phyloP scores from a whole-genome alignment of 208 protist species.

The Trypanosoma caninum region DNA sequence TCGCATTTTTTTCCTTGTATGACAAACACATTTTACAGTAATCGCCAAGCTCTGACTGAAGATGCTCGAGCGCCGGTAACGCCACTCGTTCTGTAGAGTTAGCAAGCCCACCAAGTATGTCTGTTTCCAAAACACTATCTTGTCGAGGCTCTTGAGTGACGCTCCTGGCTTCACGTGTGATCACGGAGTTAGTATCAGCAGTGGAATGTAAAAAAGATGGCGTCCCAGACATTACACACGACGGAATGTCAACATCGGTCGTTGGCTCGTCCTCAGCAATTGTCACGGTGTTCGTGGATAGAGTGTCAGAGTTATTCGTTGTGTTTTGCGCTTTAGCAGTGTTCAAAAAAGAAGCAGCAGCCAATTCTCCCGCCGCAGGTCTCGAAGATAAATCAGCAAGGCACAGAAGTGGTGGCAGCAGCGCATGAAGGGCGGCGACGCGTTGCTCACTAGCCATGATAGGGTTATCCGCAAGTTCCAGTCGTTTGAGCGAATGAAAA shows the following conservation, averaged over 20 bases:
- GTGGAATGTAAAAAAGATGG: neutral
- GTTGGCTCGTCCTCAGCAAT: neutral
- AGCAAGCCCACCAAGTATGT: neutral
- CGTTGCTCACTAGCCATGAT: conserved; percentile 42
- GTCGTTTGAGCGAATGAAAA: conserved; percentile 26
- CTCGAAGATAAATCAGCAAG: conserved; percentile 36
- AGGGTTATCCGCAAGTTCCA: conserved; percentile 63
- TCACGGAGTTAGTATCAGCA: neutral
- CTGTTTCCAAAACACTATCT: neutral
- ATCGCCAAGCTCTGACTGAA: conserved; percentile 10
- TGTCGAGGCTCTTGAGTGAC: neutral
- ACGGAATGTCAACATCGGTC: too few relatives aligned
- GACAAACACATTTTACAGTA: conserved; percentile 5
- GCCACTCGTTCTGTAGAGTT: neutral
- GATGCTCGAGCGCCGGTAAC: neutral
- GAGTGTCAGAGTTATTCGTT: conserved; percentile 9
- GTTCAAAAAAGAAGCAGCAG: neutral
- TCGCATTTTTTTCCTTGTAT: conserved; percentile 19
- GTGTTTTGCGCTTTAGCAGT: neutral
- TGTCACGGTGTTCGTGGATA: neutral
- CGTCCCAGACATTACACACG: neutral
- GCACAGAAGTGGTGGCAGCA: conserved; percentile 38
- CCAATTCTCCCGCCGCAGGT: neutral
- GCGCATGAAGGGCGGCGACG: conserved; percentile 26
- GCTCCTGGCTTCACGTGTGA: neutral